Base-by-base conservation (phyloP, 1,139 yeast genomes). In the Blastobotrys illinoisensis region DNA sequence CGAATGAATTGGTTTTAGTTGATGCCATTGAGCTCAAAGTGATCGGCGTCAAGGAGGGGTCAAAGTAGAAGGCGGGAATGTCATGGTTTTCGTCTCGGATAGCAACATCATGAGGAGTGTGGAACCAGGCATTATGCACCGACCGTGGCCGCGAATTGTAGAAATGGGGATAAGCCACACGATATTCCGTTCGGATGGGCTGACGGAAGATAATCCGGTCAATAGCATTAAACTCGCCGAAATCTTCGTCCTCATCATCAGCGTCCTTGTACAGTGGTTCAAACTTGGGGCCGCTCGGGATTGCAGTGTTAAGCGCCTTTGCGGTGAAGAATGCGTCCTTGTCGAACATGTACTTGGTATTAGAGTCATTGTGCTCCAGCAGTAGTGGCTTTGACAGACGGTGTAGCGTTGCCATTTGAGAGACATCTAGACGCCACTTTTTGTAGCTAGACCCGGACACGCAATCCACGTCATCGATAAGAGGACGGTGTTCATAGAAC, bases 281-380 rank as follows among this genome's bases (percentile, higher is more conserved):
- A 69, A 91, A 93, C 66, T 86, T 88, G 3, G 99, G 99, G 0
- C 99, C 99, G 2, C 97, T 97, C 0, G 97, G 97, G 45, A 93
- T 76, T 1, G 96, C 85, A 52, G 85, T 78, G 65, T 90, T 90
- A 56, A 95, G 76, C 6, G 96, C 93, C 65, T 93, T 93, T 1
- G 98, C 96, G 0, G 97, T 90, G 67, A 86, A 81, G 60, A 93
- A 87, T 0, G 96, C 78, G 55, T 85, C 78, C 56, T 80, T 82
- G 62, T 90, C 90, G 68, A 90, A 93, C 45, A 89, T 71, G 64
- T 86, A 86, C 60, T 72, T 78, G 60, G 80, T 80, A 64, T 85
- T 85, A 64, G 83, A 86, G 9, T 73, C 70, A 2, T 73, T 64
- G 32, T 71, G 68, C 55, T 82, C 85, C 7, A 85, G 78, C 18